A percentile compares a stretch with the other conserved stretches of the same genome.
Conservation (phyloP, 257 asterid genomes). For the Solanum ahanhuiri region DNA sequence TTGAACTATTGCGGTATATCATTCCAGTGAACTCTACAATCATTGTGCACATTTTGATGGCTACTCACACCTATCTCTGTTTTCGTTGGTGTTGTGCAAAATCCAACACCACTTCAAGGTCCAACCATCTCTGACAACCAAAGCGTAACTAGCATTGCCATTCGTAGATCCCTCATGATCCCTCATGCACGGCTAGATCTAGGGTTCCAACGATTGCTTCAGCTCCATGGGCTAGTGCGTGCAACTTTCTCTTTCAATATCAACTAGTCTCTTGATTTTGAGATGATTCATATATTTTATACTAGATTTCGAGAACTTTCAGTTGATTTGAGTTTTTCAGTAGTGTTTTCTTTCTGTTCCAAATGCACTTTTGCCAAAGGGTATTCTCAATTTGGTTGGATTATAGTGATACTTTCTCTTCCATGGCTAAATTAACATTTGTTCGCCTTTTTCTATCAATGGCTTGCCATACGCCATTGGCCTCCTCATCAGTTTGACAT, state of each 20-base stretch:
- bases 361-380: neutral
- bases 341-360: neutral
- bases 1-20: neutral
- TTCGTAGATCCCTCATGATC: neutral
- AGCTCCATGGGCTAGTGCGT: neutral
- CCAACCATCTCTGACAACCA: neutral
- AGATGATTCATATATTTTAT: too few species aligned
- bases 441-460: neutral
- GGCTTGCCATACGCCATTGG: neutral
- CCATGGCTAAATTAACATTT: neutral
- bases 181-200: neutral
- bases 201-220: neutral
- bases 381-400: neutral
- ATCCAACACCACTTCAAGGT: neutral
- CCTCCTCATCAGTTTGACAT: neutral
- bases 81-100: neutral
- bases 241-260: neutral
- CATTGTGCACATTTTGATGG: neutral
- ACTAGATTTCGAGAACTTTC: neutral
- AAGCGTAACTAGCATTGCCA: neutral
- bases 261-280: neutral
- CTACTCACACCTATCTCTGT: neutral
- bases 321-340: neutral
- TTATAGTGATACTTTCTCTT: neutral
- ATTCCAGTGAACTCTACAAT: neutral